Base-by-base conservation (phyloP, 225 moss, liverwort and hornwort species). In the Lunularia cruciata region DNA sequence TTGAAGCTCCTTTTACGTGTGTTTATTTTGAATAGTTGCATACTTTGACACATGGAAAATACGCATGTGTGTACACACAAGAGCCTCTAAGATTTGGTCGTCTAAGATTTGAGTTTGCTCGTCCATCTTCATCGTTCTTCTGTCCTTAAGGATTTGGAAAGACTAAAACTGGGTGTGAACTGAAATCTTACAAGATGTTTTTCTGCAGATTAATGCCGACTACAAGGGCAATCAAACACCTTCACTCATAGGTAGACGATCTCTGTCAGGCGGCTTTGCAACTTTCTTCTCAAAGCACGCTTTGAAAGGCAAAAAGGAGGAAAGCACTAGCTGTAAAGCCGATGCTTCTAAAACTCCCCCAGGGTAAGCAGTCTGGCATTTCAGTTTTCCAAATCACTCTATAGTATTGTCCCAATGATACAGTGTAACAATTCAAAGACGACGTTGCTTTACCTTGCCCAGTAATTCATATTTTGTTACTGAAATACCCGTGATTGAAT, bases 161-260 rank as follows among this genome's bases (percentile, higher is more conserved):
- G n/a, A n/a, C n/a, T n/a, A n/a, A n/a, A n/a, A n/a, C n/a, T n/a
- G n/a, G n/a, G n/a, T n/a, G n/a, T 10, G 54, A 48, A 5, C 0
- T 54, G 28, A 27, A 10, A 9, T 54, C 54, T 28, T 25, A 54
- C 6, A 26, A 16, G 33, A 32, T 64, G 8, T 27, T 46, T 46
- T 8, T 26, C 20, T 51, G 47, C 69, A 78, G 78, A 70, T 25
- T 3, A 57, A 65, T 40, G 2, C 53, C 42, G n/a, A 55, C 35
- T 23, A 51, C 19, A 75, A 66, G 18, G 53, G 59, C 47, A 67
- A 15, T 19, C 58, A 60, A 34, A 37, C 60, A 65, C 57, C 76
- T 37, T 81, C 81, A 47, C 69, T 65, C 53, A 81, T 81, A 58
- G 81, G 81, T 35, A 76, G 81, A 58, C 73, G 61, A 60, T 73